phyloP scores from a whole-genome alignment of 2,329 filamentous ascomycete genomes.

The Penicillium sp. region DNA sequence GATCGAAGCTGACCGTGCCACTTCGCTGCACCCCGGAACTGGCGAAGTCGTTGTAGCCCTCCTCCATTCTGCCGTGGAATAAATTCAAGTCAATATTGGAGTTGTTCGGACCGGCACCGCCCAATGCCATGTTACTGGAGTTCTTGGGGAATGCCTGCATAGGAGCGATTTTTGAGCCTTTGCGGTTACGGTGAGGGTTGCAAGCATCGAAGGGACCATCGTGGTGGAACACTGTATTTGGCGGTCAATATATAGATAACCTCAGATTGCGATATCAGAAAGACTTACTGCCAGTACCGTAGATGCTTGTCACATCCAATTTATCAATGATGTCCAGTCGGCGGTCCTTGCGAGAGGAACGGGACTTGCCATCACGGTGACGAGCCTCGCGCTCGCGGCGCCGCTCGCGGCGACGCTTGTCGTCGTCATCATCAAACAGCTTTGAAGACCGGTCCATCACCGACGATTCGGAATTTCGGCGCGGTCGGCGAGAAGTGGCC shows the following conservation, averaged over 20 bases:
- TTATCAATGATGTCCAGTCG: conserved; percentile 89
- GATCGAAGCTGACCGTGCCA: conserved; percentile 59
- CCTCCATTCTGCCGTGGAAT: conserved; percentile 83
- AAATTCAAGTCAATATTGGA: conserved; percentile 76
- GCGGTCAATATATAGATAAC: conserved; percentile 1
- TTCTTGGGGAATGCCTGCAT: conserved; percentile 96
- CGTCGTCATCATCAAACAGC: conserved; percentile 49
- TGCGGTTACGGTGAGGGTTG: conserved; percentile 89
- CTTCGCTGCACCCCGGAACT: conserved; percentile 36
- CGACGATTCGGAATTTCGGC: conserved; percentile 64
- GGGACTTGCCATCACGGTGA: conserved; percentile 39
- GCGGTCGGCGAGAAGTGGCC: conserved; percentile 42
- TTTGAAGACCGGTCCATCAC: conserved; percentile 53
- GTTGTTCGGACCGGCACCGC: conserved; percentile 82
- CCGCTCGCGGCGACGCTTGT: conserved; percentile 50
- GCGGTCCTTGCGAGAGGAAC: conserved; percentile 41
- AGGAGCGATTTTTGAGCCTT: conserved; percentile 76
- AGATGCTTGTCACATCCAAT: conserved; percentile 92
- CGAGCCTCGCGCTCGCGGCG: conserved; percentile 50
- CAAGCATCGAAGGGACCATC: conserved; percentile 96
- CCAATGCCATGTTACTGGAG: conserved; percentile 87
- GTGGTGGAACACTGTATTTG: conserved; percentile 79
- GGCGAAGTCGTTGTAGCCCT: conserved; percentile 79
- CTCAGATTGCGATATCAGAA: background rate
- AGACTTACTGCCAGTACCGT: conserved; percentile 79